Evolutionary conservation across 805 yeast genomes (phyloP).

Genomic region (Hemisphaericaspora nanyangensis): DNA sequence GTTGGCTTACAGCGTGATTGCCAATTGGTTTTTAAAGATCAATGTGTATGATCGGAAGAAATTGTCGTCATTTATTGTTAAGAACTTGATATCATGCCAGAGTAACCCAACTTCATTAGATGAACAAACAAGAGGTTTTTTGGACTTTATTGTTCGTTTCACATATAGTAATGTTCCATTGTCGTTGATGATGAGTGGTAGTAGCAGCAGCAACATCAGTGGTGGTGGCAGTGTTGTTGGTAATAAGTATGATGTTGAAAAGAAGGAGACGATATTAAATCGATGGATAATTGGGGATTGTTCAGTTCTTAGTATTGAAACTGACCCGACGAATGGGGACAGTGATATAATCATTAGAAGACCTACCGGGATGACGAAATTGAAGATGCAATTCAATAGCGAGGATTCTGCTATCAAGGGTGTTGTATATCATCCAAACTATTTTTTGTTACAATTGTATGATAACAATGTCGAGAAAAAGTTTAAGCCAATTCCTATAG

Average conservation of each 20-base stretch:
- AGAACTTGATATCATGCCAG: slow-evolving; percentile 43
- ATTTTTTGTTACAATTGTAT: slow-evolving; percentile 48
- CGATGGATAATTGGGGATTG: slow-evolving; percentile 60
- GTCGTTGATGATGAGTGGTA: slow-evolving; percentile 25
- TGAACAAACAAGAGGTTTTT: slow-evolving; percentile 55
- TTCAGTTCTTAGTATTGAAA: slow-evolving; percentile 53
- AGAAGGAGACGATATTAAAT: slow-evolving; percentile 13
- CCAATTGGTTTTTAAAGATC: slow-evolving; percentile 69
- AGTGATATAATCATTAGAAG: slow-evolving; percentile 52
- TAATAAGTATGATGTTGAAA: not conserved
- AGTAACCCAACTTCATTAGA: slow-evolving; percentile 27
- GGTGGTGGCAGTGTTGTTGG: not conserved
- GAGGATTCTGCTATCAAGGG: slow-evolving; percentile 24
- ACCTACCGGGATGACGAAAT: slow-evolving; percentile 60
- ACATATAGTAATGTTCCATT: slow-evolving; percentile 62
- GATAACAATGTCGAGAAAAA: slow-evolving; percentile 35
- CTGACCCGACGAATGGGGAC: slow-evolving; percentile 49
- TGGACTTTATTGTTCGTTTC: slow-evolving; percentile 67
- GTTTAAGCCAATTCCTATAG: slow-evolving; percentile 47
- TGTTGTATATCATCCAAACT: slow-evolving; percentile 40
- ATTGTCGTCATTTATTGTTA: slow-evolving; percentile 59
- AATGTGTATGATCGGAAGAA: slow-evolving; percentile 53
- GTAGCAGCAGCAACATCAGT: too few species aligned
- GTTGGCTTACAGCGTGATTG: slow-evolving; percentile 64
- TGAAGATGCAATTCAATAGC: slow-evolving; percentile 43